Conservation (phyloP, 768 basidiomycete genomes). For the Termitomyces bulborhizus region DNA sequence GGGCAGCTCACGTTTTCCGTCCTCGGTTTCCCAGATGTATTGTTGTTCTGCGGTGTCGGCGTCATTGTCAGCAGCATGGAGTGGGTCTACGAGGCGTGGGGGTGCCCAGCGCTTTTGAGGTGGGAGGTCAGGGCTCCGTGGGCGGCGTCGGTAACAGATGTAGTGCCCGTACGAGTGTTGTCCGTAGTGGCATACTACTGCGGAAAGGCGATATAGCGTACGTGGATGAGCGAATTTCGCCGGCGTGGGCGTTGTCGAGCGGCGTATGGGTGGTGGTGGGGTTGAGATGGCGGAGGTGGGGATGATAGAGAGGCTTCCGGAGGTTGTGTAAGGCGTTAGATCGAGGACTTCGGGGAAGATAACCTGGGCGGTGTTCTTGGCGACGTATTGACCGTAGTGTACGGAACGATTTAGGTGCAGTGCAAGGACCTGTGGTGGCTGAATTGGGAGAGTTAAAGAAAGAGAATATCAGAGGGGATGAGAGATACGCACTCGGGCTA, state of each 20-base stretch:
- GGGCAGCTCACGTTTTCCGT: slow-evolving; percentile 23
- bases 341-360: slow-evolving; percentile 86
- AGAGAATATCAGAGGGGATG: neutral
- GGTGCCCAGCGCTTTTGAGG: slow-evolving; percentile 31
- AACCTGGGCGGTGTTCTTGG: slow-evolving; percentile 82
- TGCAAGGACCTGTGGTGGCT: slow-evolving; percentile 83
- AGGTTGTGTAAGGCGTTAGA: slow-evolving; percentile 82
- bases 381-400: slow-evolving; percentile 65
- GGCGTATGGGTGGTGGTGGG: slow-evolving; percentile 40
- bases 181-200: slow-evolving; percentile 91
- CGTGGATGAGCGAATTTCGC: slow-evolving; percentile 44
- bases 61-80: slow-evolving; percentile 17
- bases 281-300: slow-evolving; percentile 70
- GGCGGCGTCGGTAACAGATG: slow-evolving; percentile 84
- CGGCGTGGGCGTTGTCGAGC: slow-evolving; percentile 53
- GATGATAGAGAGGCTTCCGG: slow-evolving; percentile 64
- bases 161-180: slow-evolving; percentile 94
- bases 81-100: slow-evolving; percentile 26
- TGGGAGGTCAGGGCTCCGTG: slow-evolving; percentile 38
- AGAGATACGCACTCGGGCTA: slow-evolving; percentile 63
- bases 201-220: slow-evolving; percentile 79
- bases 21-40: slow-evolving; percentile 55
- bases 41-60: slow-evolving; percentile 20
- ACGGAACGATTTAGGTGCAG: slow-evolving; percentile 92
- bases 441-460: slow-evolving; percentile 1